phyloP scores from a whole-genome alignment of 768 basidiomycete species.

The Trametes elegans region DNA sequence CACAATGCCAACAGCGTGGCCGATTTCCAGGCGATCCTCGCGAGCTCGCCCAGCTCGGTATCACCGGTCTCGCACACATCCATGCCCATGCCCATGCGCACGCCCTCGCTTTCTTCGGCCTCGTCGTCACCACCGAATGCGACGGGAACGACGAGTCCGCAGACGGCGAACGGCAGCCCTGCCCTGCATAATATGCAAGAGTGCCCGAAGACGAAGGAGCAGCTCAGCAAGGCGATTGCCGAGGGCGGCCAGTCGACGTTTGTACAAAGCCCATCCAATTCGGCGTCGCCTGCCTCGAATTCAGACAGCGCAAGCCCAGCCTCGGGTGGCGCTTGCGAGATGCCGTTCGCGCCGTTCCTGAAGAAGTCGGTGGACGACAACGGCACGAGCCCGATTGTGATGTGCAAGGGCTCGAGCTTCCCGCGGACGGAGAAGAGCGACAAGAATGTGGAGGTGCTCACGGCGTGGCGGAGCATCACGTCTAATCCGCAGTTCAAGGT shows the following conservation, averaged over 20 bases:
- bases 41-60: conserved; percentile 36
- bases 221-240: conserved; percentile 49
- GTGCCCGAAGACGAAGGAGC: conserved; percentile 57
- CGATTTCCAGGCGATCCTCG: conserved; percentile 35
- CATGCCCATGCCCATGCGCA: conserved; percentile 21
- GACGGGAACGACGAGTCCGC: conserved; percentile 5
- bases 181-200: conserved; percentile 16
- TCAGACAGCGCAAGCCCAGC: conserved; percentile 1
- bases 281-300: conserved; percentile 21
- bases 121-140: conserved; percentile 17
- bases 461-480: conserved; percentile 77
- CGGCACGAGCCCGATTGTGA: conserved; percentile 44
- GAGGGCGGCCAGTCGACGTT: conserved; percentile 64
- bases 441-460: conserved; percentile 72
- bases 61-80: conserved; percentile 57
- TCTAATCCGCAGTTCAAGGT: conserved; percentile 78
- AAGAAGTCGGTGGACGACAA: conserved; percentile 37
- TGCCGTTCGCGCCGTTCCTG: conserved; percentile 27
- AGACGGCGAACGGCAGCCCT: conserved; percentile 28
- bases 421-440: conserved; percentile 69
- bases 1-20: conserved; percentile 27
- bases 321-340: conserved; percentile 21
- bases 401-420: conserved; percentile 65
- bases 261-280: conserved; percentile 27
- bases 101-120: conserved; percentile 18